These are phyloP conservation scores for Rubus parviflorus DNA, from an alignment of 306 rosid genomes.

Conservation along the genomic window DNA sequence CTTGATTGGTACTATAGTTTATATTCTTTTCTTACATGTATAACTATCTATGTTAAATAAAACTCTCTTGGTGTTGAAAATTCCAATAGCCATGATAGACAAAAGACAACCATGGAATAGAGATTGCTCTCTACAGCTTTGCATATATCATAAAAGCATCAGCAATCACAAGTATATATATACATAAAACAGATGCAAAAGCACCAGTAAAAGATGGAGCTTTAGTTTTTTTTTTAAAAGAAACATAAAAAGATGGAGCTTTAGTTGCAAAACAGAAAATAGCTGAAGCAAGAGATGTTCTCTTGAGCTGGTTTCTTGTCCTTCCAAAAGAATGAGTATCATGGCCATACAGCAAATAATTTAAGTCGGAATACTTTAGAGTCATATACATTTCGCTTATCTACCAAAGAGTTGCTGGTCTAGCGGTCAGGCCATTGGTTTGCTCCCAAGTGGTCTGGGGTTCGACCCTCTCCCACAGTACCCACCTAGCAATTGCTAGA, in stretches of 20 bases:
- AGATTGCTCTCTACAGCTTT: neutral
- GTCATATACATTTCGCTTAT: too few species aligned
- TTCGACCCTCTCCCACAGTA: too few species aligned
- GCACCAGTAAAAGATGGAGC: neutral
- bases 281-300: neutral
- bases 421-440: too few species aligned
- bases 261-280: neutral
- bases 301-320: neutral
- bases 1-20: neutral
- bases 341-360: neutral
- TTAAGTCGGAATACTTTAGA: too few species aligned
- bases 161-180: neutral
- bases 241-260: neutral
- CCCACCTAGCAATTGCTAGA: too few species aligned
- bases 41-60: neutral
- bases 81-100: neutral
- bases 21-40: neutral
- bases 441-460: too few species aligned
- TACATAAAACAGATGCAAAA: neutral
- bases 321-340: neutral
- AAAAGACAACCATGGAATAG: neutral
- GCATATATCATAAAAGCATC: neutral
- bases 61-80: neutral
- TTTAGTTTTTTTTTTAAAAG: too few species aligned
- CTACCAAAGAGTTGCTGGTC: too few species aligned